Conservation (phyloP, 495 filamentous ascomycete genomes). For the Daldinia childiae region DNA sequence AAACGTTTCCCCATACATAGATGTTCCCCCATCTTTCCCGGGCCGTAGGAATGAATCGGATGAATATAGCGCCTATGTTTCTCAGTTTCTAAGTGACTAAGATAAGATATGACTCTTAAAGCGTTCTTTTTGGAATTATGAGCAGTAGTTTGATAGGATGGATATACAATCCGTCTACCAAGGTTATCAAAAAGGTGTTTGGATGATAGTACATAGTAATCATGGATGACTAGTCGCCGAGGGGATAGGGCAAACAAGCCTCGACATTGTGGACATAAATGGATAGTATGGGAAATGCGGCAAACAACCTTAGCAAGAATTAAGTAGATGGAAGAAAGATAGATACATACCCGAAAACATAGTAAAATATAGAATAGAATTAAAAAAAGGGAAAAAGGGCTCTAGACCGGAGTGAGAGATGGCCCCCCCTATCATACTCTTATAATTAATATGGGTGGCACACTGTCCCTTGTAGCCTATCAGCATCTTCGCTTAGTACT, state of each 20-base stretch:
- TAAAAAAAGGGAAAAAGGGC: neutral
- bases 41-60: slow-evolving; percentile 13
- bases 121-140: no score
- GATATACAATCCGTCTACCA: neutral
- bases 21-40: neutral
- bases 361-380: neutral
- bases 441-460: slow-evolving; percentile 30
- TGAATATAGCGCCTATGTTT: slow-evolving; percentile 5
- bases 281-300: neutral
- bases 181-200: neutral
- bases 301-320: neutral
- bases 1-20: no score
- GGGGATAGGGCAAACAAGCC: slow-evolving; percentile 3
- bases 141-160: neutral
- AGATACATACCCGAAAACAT: neutral
- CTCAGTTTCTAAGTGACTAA: neutral
- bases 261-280: neutral
- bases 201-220: slow-evolving; percentile 16
- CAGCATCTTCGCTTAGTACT: slow-evolving; percentile 30
- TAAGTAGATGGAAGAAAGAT: neutral
- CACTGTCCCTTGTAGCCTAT: slow-evolving; percentile 29
- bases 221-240: neutral
- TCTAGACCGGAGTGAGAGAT: slow-evolving; percentile 11
- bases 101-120: no score
- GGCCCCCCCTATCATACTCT: slow-evolving; percentile 3